These are phyloP conservation scores for Acacia acuminata DNA, from an alignment of 306 rosid species.

Conservation along the genomic window DNA sequence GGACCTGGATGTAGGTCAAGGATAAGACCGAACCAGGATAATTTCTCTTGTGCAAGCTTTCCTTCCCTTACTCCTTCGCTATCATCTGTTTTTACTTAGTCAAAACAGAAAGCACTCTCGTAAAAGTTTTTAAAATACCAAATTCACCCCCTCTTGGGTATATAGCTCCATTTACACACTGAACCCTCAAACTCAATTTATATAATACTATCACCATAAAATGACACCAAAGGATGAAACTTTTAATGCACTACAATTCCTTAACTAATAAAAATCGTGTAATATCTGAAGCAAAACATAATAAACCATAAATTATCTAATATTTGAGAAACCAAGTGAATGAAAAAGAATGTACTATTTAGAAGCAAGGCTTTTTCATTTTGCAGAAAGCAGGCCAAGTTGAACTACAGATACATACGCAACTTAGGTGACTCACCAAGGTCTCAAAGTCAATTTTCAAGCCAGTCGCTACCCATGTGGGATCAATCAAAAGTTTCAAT, in stretches of 20 bases:
- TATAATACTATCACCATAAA: neutral
- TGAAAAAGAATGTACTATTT: neutral
- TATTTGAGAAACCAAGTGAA: neutral
- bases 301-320: neutral
- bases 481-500: conserved; percentile 76
- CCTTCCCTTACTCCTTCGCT: too few species aligned
- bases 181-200: neutral
- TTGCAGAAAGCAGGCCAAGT: neutral
- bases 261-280: neutral
- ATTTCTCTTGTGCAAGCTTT: too few species aligned
- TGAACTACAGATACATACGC: conserved; percentile 52
- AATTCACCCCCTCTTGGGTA: too few species aligned
- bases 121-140: too few species aligned
- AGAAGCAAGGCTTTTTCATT: neutral
- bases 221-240: neutral
- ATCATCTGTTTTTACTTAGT: too few species aligned
- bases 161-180: too few species aligned
- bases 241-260: neutral
- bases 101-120: too few species aligned
- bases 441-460: conserved; percentile 74
- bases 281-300: neutral
- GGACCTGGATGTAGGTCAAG: too few species aligned
- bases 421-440: conserved; percentile 59
- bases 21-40: too few species aligned
- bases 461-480: conserved; percentile 92